A percentile compares a stretch with the other conserved stretches of the same genome.
Conservation (phyloP, 2,329 filamentous ascomycete genomes). For the Xenosphaeropsis pyriputrescens region DNA sequence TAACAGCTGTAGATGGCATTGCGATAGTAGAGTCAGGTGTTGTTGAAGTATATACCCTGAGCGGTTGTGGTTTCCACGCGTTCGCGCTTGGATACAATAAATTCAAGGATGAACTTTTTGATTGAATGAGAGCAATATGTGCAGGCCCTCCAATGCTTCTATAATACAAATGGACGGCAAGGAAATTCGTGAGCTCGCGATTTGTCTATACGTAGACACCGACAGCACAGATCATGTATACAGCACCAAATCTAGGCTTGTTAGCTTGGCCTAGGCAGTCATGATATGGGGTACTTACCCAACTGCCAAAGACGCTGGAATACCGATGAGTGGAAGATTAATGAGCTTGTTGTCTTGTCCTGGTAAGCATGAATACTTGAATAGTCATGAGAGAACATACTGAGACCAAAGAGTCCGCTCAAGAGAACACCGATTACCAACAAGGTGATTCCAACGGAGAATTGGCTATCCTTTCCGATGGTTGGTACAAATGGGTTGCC, state of each 20-base stretch:
- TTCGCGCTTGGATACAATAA: too few species aligned
- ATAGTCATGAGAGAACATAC: constrained; percentile 32
- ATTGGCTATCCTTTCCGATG: constrained; percentile 72
- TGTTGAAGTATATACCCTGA: background rate
- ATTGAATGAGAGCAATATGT: background rate
- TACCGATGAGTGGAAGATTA: constrained; percentile 62
- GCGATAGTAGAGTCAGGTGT: constrained; percentile 1
- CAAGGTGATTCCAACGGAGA: constrained; percentile 64
- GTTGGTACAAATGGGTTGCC: constrained; percentile 71
- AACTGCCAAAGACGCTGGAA: constrained; percentile 79
- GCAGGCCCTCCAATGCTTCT: constrained; percentile 12
- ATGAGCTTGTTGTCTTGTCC: constrained; percentile 25
- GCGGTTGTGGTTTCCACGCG: too few species aligned
- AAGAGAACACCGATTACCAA: constrained; percentile 58
- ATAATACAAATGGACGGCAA: constrained; percentile 16
- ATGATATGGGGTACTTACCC: constrained; percentile 46
- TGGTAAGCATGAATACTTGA: background rate
- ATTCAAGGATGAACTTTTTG: background rate
- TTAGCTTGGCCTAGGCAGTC: constrained; percentile 3
- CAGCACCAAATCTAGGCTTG: constrained; percentile 62
- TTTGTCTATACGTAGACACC: constrained; percentile 76
- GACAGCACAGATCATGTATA: constrained; percentile 98
- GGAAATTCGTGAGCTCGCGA: constrained; percentile 10
- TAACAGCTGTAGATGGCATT: constrained; percentile 14
- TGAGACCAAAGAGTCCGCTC: constrained; percentile 71